A percentile compares a stretch with the other conserved stretches of the same genome.
Evolutionary conservation across 2,329 filamentous ascomycete genomes (phyloP).

Genomic region (Pseudocercospora fijiensis): DNA sequence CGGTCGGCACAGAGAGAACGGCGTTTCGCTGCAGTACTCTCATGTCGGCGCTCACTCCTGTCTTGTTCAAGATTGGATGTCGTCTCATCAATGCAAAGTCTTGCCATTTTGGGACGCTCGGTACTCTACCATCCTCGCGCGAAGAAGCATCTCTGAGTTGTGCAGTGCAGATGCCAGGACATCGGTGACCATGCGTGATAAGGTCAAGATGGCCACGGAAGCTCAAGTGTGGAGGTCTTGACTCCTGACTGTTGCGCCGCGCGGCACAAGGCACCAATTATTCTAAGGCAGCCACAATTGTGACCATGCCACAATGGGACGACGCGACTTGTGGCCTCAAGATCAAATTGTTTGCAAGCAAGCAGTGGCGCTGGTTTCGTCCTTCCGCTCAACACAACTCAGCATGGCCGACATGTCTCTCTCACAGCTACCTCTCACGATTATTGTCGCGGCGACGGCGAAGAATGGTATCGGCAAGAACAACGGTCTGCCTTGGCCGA

Average conservation of each 20-base stretch:
- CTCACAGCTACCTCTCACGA: slow-evolving; percentile 58
- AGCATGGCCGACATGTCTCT: slow-evolving; percentile 34
- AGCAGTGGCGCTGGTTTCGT: neutral
- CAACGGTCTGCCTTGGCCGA: slow-evolving; percentile 83
- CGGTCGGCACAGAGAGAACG: neutral
- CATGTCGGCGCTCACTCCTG: neutral
- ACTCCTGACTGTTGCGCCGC: too few relatives aligned
- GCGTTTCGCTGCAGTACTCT: neutral
- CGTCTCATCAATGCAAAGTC: neutral
- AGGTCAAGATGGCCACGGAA: neutral
- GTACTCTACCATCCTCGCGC: too few relatives aligned
- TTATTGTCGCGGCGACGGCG: slow-evolving; percentile 90
- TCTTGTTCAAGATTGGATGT: neutral
- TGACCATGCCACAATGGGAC: neutral
- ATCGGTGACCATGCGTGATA: neutral
- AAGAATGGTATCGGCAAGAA: slow-evolving; percentile 79
- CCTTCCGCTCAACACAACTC: neutral
- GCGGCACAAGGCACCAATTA: too few relatives aligned
- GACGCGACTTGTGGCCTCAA: neutral
- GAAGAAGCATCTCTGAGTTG: too few relatives aligned
- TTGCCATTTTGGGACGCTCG: neutral
- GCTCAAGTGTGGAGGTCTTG: too few relatives aligned
- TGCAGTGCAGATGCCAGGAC: neutral
- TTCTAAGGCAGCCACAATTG: neutral
- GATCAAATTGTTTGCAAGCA: neutral